Evolutionary conservation across 2,329 filamentous ascomycete species (phyloP), one percentile per base, ranked within the genome.

Genomic region (Neoarthrinium moseri): DNA sequence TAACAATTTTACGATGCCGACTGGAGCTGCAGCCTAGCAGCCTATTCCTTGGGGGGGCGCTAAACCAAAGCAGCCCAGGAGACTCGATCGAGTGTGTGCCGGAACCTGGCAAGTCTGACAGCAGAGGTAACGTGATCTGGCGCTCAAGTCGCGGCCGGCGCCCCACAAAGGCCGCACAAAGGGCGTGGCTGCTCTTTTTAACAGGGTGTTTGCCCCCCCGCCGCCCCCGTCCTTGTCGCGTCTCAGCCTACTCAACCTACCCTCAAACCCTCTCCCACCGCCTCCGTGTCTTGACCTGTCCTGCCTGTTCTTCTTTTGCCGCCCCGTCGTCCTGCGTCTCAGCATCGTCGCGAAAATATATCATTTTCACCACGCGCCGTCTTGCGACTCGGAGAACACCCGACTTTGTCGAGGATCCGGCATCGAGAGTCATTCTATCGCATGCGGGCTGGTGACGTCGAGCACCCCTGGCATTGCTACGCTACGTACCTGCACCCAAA

Each of bases 71-170:
- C 38, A 11, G 10, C 7, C 32, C 15, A 7, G 15, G 32, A 35
- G 7, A 15, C 32, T 29, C 10, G 17, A 11, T 11, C 10, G 7
- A 35, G 32, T 13, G n/a, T 15, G 6, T 7, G 40, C 27, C 30
- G 8, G 17, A 20, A 34, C 13, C 5, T 17, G n/a, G 4, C 17
- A 10, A 23, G 17, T 17, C n/a, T 8, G 13, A 10, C 17, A 18
- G 17, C 18, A 43, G 27, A 26, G n/a, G 43, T 49, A 36, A 38
- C 47, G 47, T 49, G 47, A 49, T 36, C 34, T 49, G 47, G 47
- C 47, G 47, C 43, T 43, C 39, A 36, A 46, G 43, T 45, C 43
- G 43, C 23, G 43, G 21, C 18, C 11, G 11, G 6, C 13, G 42
- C 13, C 22, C 32, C 30, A 39, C 43, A 45, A 23, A 39, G 15